Base-by-base conservation (phyloP, 73 alveolate species). In the Uronychia setigera region DNA sequence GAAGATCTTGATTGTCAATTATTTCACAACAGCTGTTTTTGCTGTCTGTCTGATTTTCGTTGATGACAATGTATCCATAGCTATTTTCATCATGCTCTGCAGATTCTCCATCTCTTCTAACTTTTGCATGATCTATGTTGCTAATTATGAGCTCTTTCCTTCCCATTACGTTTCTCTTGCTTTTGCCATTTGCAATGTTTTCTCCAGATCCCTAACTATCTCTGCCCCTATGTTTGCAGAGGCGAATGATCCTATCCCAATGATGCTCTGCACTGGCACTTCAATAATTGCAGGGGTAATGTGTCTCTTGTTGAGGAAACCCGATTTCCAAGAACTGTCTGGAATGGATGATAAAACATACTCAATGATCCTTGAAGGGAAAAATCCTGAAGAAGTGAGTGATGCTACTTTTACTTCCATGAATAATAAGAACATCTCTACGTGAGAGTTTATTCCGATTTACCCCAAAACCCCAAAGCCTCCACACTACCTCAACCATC, bases 221-320 rank as follows among this genome's bases (percentile, higher is more conserved):
- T 31, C 35, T n/a, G 67, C 88, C 27, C 88, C 92, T 1, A 30
- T 86, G 14, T 31, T 79, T 0, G 92, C 92, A 26, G 92, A 86
- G 79, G 31, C 80, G 14, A 28, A 26, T 26, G 79, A 1, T 32
- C 92, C 92, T 25, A 46, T 85, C n/a, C 92, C 92, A 0, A 86
- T 86, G 92, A 86, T 80, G n/a, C 5, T 46, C 67, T 11, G 19
- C 67, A 46, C 67, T 46, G 19, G 5, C 5, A 5, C 19, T 46
- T 46, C 19, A 46, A 19, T 5, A 46, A 11, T 46, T 19, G 67
- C n/a, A 46, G 19, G n/a, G n/a, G n/a, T 46, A 11, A 5, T 46
- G 5, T 11, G n/a, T 19, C 67, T 46, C 67, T 46, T 46, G 5
- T 19, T 46, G n/a, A 5, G 67, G n/a, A 46, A 46, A 19, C 67